A percentile compares a stretch with the other conserved stretches of the same genome.
Evolutionary conservation across 495 filamentous ascomycete genomes (phyloP).

Genomic region (Aspergillus steynii): DNA sequence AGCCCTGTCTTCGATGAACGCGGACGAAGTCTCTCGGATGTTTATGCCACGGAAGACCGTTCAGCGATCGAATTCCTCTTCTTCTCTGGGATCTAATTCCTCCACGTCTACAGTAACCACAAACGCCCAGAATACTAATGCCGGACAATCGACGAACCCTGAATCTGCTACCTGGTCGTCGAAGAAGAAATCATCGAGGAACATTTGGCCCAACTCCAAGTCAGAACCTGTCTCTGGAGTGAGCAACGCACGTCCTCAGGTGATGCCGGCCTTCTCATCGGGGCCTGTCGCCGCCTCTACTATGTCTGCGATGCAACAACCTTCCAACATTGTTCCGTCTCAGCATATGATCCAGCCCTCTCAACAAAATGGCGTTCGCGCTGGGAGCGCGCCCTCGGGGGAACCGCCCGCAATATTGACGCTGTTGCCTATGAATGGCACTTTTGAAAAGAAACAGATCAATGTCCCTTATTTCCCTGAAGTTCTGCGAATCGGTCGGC

Average conservation of each 20-base stretch:
- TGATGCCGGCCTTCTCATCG: conserved; percentile 61
- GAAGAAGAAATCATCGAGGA: conserved; percentile 68
- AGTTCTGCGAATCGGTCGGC: conserved; percentile 85
- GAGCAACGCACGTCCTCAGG: conserved; percentile 61
- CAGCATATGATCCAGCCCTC: conserved; percentile 62
- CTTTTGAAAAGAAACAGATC: conserved; percentile 96
- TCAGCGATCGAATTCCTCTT: conserved; percentile 85
- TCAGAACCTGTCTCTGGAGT: conserved; percentile 65
- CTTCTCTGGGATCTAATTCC: conserved; percentile 71
- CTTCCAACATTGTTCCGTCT: conserved; percentile 69
- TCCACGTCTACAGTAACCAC: conserved; percentile 46
- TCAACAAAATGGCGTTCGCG: conserved; percentile 65
- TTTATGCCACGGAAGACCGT: conserved; percentile 82
- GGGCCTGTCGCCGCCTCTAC: conserved; percentile 67
- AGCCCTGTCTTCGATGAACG: conserved; percentile 74
- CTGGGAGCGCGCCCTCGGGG: conserved; percentile 51
- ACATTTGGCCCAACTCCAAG: conserved; percentile 72
- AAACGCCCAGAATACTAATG: conserved; percentile 50
- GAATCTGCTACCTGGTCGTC: conserved; percentile 55
- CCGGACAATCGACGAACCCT: conserved; percentile 38
- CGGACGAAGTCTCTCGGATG: conserved; percentile 85
- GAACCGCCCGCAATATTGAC: conserved; percentile 74
- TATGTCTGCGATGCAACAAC: conserved; percentile 74
- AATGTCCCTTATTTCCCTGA: conserved; percentile 87
- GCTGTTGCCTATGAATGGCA: conserved; percentile 84